A percentile compares a stretch with the other conserved stretches of the same genome.
These are phyloP conservation scores for Colletotrichum sansevieriae DNA, from an alignment of 2,329 filamentous ascomycete species.

Conservation along the genomic window DNA sequence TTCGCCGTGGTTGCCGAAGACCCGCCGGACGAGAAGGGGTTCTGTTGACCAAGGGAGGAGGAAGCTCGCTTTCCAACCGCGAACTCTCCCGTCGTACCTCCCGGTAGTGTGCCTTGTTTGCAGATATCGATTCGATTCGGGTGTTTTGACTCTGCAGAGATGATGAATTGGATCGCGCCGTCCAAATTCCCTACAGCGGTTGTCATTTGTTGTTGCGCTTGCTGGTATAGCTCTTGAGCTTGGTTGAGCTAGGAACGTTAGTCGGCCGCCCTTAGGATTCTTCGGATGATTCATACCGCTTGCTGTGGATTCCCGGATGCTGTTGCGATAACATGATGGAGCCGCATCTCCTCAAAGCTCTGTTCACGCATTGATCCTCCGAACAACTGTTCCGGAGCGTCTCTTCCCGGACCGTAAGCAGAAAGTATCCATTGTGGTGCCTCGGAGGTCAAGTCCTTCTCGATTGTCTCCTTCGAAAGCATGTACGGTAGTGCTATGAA, in stretches of 20 bases:
- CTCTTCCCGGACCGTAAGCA: conserved; percentile 82
- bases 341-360: conserved; percentile 87
- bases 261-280: not conserved
- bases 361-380: conserved; percentile 84
- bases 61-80: conserved; percentile 52
- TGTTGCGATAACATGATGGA: conserved; percentile 75
- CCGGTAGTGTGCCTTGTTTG: conserved; percentile 58
- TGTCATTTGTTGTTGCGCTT: conserved; percentile 79
- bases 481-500: conserved; percentile 56
- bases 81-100: conserved; percentile 61
- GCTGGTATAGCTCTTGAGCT: conserved; percentile 71
- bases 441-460: conserved; percentile 76
- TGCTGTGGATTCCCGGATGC: conserved; percentile 70
- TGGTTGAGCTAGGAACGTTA: conserved; percentile 64
- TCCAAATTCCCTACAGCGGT: conserved; percentile 76
- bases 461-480: conserved; percentile 71
- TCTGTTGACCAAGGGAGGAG: conserved; percentile 50
- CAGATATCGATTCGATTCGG: conserved; percentile 80
- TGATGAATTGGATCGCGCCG: conserved; percentile 78
- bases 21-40: conserved; percentile 48
- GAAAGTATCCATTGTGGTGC: conserved; percentile 89
- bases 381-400: conserved; percentile 86
- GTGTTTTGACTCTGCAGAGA: conserved; percentile 75
- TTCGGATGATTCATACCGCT: conserved; percentile 56
- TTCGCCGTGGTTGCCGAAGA: conserved; percentile 42